Conservation (phyloP, 257 asterid genomes). For the Nyctanthes arbortristis region DNA sequence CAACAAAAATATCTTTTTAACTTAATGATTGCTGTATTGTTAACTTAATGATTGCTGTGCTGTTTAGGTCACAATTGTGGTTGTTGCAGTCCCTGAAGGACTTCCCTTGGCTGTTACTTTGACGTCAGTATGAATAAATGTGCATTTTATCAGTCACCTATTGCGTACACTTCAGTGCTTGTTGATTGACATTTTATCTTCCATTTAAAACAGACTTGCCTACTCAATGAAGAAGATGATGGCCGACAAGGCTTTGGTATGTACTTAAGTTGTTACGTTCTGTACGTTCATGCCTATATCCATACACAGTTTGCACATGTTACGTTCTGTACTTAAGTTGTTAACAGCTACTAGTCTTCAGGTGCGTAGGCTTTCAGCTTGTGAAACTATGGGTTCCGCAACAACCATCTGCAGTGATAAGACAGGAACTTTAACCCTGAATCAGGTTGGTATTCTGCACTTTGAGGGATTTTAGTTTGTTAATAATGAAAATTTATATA, state of each 20-base stretch:
- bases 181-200: slow-evolving; percentile 21
- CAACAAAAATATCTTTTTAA: slow-evolving; percentile 17
- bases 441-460: slow-evolving; percentile 57
- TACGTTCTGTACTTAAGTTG: slow-evolving; percentile 9
- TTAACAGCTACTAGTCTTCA: slow-evolving; percentile 34
- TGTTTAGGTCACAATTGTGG: slow-evolving; percentile 93
- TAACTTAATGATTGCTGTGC: slow-evolving; percentile 35
- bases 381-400: slow-evolving; percentile 99
- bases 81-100: slow-evolving; percentile 98
- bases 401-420: slow-evolving; percentile 97
- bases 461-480: slow-evolving; percentile 21
- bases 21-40: slow-evolving; percentile 38
- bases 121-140: slow-evolving; percentile 59
- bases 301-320: neutral
- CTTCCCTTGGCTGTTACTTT: slow-evolving; percentile 96
- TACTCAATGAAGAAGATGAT: slow-evolving; percentile 99
- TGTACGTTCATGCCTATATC: slow-evolving; percentile 5
- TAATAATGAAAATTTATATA: slow-evolving; percentile 11
- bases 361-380: slow-evolving; percentile 99
- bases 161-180: slow-evolving; percentile 20
- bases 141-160: neutral
- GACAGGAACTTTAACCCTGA: slow-evolving; percentile 93
- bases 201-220: slow-evolving; percentile 68
- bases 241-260: slow-evolving; percentile 98
- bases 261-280: neutral